These are phyloP conservation scores for Yarrowia galli DNA, from an alignment of 1,139 yeast species.

Conservation along the genomic window DNA sequence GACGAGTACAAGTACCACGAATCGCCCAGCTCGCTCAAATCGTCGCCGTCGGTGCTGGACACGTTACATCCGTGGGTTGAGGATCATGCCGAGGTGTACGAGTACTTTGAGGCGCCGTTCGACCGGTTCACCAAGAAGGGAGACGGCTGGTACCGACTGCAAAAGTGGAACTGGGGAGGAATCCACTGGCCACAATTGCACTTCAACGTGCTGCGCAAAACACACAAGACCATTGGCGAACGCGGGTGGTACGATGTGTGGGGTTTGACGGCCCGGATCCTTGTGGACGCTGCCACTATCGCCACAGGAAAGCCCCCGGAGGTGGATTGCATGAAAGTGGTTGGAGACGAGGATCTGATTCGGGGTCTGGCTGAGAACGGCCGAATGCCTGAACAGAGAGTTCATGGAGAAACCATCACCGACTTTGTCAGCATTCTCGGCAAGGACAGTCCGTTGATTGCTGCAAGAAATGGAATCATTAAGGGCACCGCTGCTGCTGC, in stretches of 20 bases:
- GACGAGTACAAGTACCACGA: constrained; percentile 16
- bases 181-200: constrained; percentile 48
- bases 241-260: constrained; percentile 78
- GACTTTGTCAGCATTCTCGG: constrained; percentile 34
- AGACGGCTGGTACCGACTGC: constrained; percentile 49
- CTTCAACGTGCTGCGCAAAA: constrained; percentile 51
- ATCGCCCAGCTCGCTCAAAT: constrained; percentile 68
- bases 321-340: constrained; percentile 47
- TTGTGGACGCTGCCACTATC: constrained; percentile 76
- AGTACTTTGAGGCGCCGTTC: constrained; percentile 49
- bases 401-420: constrained; percentile 42
- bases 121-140: constrained; percentile 45
- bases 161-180: constrained; percentile 51
- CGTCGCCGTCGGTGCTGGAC: constrained; percentile 67
- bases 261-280: constrained; percentile 90
- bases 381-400: constrained; percentile 43
- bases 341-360: constrained; percentile 49
- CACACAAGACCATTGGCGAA: constrained; percentile 58
- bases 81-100: constrained; percentile 47
- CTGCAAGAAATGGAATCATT: constrained; percentile 24
- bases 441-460: constrained; percentile 33
- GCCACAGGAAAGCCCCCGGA: constrained; percentile 56
- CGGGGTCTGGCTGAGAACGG: constrained; percentile 45
- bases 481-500: constrained; percentile 13
- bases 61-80: constrained; percentile 53